Conservation (phyloP, 257 asterid genomes). For the Lycium ferocissimum region DNA sequence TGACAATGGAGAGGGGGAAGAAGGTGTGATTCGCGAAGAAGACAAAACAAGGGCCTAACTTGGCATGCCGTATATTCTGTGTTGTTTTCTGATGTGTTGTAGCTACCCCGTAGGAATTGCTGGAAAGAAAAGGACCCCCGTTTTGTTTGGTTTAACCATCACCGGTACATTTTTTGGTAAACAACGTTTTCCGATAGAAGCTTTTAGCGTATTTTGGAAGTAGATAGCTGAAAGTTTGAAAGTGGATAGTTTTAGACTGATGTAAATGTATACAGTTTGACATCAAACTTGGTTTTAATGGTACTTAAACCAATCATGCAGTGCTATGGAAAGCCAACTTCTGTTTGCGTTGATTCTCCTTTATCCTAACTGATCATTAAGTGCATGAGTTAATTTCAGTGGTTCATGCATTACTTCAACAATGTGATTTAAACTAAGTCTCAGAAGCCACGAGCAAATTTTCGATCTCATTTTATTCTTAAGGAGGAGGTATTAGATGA, state of each 20-base stretch:
- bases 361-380: too few species aligned
- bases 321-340: not conserved
- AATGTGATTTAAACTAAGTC: not conserved
- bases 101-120: slow-evolving; percentile 10
- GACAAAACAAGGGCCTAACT: not conserved
- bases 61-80: not conserved
- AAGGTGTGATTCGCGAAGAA: slow-evolving; percentile 43
- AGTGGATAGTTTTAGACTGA: slow-evolving; percentile 1
- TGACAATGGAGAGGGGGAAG: slow-evolving; percentile 39
- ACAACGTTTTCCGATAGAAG: not conserved
- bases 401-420: not conserved
- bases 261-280: slow-evolving; percentile 1
- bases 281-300: slow-evolving; percentile 9
- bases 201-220: slow-evolving; percentile 2
- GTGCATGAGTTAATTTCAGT: slow-evolving; percentile 16
- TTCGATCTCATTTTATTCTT: not conserved
- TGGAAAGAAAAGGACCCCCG: not conserved
- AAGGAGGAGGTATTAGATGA: not conserved
- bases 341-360: slow-evolving; percentile 8
- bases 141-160: not conserved
- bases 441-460: not conserved
- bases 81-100: slow-evolving; percentile 7
- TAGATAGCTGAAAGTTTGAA: slow-evolving; percentile 7
- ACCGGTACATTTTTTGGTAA: slow-evolving; percentile 6
- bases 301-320: not conserved